phyloP scores from a whole-genome alignment of 1,284 basidiomycete species.

The Fistulina hepatica region DNA sequence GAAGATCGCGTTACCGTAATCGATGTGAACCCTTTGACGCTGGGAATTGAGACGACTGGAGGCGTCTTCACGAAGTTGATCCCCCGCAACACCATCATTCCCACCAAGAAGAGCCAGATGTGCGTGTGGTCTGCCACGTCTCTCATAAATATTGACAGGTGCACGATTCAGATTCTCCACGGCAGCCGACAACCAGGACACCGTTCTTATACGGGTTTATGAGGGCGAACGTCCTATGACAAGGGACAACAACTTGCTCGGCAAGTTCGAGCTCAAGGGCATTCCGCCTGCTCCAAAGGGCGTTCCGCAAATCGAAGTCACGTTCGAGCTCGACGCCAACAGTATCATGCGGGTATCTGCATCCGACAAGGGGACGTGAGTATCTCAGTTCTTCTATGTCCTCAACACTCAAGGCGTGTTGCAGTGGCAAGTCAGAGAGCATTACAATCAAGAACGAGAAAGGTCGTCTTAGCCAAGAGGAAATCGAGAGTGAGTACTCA shows the following conservation, averaged over 20 bases:
- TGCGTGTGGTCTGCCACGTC: too few relatives aligned
- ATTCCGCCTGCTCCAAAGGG: conserved; percentile 79
- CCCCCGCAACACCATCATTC: conserved; percentile 79
- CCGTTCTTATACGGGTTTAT: conserved; percentile 71
- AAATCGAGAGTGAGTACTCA: too few relatives aligned
- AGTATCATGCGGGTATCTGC: conserved; percentile 67
- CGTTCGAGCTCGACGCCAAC: conserved; percentile 73
- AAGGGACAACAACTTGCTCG: conserved; percentile 98
- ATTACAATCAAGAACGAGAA: conserved; percentile 81
- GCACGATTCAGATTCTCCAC: too few relatives aligned
- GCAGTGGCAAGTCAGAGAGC: conserved; percentile 69
- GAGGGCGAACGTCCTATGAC: conserved; percentile 98
- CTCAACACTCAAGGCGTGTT: conserved; percentile 15
- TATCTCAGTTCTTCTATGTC: too few relatives aligned
- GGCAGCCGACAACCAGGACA: conserved; percentile 38
- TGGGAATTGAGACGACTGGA: conserved; percentile 84
- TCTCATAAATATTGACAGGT: too few relatives aligned
- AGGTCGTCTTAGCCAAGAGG: conserved; percentile 78
- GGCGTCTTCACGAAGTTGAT: conserved; percentile 81
- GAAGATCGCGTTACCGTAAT: conserved; percentile 30
- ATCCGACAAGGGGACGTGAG: conserved; percentile 45
- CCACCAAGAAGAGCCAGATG: conserved; percentile 72
- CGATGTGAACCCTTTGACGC: conserved; percentile 78
- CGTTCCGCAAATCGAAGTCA: conserved; percentile 77
- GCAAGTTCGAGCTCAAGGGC: conserved; percentile 91